Percentiles rank a stretch among this genome's conserved stretches.
Evolutionary conservation across 129 eudicot genomes (phyloP).

Genomic region (Calendula officinalis): DNA sequence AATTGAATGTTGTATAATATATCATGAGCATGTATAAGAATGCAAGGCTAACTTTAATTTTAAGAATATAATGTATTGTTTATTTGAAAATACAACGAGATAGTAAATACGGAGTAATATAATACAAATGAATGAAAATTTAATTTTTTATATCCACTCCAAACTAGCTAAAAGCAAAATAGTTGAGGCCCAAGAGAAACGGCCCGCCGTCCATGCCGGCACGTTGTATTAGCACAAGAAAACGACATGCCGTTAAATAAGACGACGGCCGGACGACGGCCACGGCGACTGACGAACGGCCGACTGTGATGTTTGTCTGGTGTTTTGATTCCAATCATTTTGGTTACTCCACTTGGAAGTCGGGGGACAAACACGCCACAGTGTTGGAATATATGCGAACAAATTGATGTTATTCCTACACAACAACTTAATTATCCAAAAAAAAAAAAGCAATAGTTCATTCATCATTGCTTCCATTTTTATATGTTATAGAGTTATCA

Average conservation of each 20-base stretch:
- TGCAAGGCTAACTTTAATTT: too few relatives aligned
- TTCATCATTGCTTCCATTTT: too few relatives aligned
- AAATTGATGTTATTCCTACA: slow-evolving; percentile 14
- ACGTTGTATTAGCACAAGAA: slow-evolving; percentile 20
- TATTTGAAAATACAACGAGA: too few relatives aligned
- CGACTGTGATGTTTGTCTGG: slow-evolving; percentile 33
- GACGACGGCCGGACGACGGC: slow-evolving; percentile 28
- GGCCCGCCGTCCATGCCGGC: slow-evolving; percentile 62
- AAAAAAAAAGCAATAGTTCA: too few relatives aligned
- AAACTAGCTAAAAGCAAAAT: not conserved
- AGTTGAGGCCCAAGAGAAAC: slow-evolving; percentile 11
- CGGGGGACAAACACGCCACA: slow-evolving; percentile 25
- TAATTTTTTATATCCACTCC: not conserved
- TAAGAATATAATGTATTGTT: too few relatives aligned
- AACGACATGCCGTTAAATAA: slow-evolving; percentile 31
- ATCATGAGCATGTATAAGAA: too few relatives aligned
- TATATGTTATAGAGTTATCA: too few relatives aligned
- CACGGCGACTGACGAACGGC: slow-evolving; percentile 16
- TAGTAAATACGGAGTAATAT: too few relatives aligned
- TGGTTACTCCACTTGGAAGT: slow-evolving; percentile 19
- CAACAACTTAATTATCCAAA: not conserved
- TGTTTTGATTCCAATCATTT: not conserved
- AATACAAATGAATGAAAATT: not conserved
- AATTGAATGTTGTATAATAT: too few relatives aligned
- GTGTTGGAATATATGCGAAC: slow-evolving; percentile 30